These are phyloP conservation scores for Gamsiella multidivaricata DNA, from an alignment of 192 early-diverging fungal genomes.

Conservation along the genomic window DNA sequence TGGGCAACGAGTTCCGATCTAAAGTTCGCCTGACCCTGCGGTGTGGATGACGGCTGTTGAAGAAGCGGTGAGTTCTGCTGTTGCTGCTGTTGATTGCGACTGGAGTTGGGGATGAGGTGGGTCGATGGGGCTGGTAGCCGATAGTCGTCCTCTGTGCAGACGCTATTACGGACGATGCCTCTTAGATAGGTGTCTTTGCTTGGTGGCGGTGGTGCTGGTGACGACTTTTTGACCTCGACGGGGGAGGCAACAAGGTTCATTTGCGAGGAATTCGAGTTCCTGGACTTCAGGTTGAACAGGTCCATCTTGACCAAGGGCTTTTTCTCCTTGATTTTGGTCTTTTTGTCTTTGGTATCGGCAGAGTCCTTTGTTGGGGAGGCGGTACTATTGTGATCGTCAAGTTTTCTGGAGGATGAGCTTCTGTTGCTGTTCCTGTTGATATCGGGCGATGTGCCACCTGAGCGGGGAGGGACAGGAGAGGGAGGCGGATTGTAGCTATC, in stretches of 20 bases:
- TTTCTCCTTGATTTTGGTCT: constrained; percentile 8
- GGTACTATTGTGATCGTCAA: neutral
- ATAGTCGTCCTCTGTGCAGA: constrained; percentile 28
- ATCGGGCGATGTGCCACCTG: constrained; percentile 27
- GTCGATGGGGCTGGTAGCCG: neutral
- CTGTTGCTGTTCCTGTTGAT: constrained; percentile 28
- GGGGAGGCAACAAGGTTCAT: neutral
- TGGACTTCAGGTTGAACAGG: constrained; percentile 33
- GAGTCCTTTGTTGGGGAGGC: neutral
- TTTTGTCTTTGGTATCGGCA: neutral
- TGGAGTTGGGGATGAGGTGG: neutral
- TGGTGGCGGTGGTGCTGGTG: constrained; percentile 24
- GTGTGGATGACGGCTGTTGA: neutral
- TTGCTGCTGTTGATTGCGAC: neutral
- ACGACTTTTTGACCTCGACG: neutral
- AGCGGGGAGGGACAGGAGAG: constrained; percentile 3
- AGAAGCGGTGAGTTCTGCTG: neutral
- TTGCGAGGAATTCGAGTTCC: constrained; percentile 7
- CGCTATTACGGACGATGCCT: constrained; percentile 12
- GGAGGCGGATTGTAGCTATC: constrained; percentile 6
- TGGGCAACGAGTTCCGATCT: neutral
- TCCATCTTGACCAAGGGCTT: constrained; percentile 26
- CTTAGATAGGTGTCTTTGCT: constrained; percentile 43
- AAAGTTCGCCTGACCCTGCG: neutral
- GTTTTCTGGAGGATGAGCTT: neutral